Base-by-base conservation (phyloP, 2,329 filamentous ascomycete species). In the Alternaria incomplexa region DNA sequence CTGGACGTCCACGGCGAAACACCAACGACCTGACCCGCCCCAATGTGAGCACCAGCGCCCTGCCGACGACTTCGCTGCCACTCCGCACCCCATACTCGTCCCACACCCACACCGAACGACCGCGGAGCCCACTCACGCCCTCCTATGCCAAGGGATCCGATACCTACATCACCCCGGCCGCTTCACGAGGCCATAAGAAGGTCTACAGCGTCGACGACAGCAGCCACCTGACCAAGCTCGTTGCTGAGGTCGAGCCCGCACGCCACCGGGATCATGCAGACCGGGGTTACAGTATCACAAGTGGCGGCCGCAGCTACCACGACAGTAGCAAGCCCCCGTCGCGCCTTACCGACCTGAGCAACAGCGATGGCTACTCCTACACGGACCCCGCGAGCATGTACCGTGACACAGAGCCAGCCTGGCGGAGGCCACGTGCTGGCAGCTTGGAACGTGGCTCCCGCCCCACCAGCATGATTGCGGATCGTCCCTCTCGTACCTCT, bases 301-400 rank as follows among this genome's bases (percentile, higher is more conserved):
- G 75, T 56, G 74, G 76, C 26, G 72, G 75, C 26, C 70, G 72
- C 53, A 74, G 64, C 56, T 79, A 79, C 63, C 73, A 63, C 30
- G 66, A 30, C 67, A 70, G 32, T 67, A 75, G 40, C 68, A 75
- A 75, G 62, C 68, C 74, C 6, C 62, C 67, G 11, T 36, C 56
- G 9, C 73, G 74, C n/a, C 56, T 70, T n/a, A 67, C 68, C 44
- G 82, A 83, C 44, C 52, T 79, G 43, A 71, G 70, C 30, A 81
- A 83, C 50, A 81, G 83, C 48, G 81, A 81, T 50, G 79, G 78
- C 54, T 85, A 81, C 67, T 84, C 83, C 4, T 85, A 85, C 74
- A 85, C 83, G 2, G 83, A 85, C 65, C 75, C 83, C 5, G 82
- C 82, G 10, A 79, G 79, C 69, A 85, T 85, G 83, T 85, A 83